These are phyloP conservation scores for Ophiocytium majus DNA, from an alignment of 352 stramenopile species.

Conservation along the genomic window DNA sequence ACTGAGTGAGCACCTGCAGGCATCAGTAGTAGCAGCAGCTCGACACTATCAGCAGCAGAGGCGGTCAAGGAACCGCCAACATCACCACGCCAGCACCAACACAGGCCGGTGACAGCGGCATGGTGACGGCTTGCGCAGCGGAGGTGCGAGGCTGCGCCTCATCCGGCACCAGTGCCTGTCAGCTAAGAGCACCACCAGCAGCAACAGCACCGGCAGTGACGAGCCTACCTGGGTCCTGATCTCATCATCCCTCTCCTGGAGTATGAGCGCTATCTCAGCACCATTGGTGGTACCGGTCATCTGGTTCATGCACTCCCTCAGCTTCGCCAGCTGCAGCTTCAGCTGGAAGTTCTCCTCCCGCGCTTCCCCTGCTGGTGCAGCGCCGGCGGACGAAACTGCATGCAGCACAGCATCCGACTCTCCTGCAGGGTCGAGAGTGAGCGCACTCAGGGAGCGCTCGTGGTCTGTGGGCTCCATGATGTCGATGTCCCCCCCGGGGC, in stretches of 20 bases:
- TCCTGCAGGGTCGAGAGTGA: background rate
- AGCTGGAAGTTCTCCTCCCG: slow-evolving; percentile 36
- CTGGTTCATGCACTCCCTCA: slow-evolving; percentile 36
- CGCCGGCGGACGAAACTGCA: background rate
- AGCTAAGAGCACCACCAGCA: background rate
- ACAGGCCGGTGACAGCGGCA: background rate
- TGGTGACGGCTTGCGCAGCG: slow-evolving; percentile 12
- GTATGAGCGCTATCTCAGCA: slow-evolving; percentile 31
- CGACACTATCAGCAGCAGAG: background rate
- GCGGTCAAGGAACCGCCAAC: background rate
- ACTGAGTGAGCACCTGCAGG: background rate
- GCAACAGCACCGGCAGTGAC: background rate
- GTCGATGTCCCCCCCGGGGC: no score
- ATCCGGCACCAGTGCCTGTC: background rate
- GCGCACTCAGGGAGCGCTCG: background rate
- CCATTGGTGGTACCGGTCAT: slow-evolving; percentile 42
- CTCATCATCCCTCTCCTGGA: slow-evolving; percentile 47
- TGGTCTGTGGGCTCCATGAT: background rate
- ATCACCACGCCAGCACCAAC: background rate
- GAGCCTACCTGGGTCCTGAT: background rate
- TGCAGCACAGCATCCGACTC: no score
- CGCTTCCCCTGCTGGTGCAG: background rate
- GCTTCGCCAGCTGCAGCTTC: slow-evolving; percentile 37
- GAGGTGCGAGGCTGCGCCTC: background rate
- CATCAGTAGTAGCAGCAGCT: no score